Base-by-base conservation (phyloP, 768 basidiomycete genomes). In the Scleroderma bovista region DNA sequence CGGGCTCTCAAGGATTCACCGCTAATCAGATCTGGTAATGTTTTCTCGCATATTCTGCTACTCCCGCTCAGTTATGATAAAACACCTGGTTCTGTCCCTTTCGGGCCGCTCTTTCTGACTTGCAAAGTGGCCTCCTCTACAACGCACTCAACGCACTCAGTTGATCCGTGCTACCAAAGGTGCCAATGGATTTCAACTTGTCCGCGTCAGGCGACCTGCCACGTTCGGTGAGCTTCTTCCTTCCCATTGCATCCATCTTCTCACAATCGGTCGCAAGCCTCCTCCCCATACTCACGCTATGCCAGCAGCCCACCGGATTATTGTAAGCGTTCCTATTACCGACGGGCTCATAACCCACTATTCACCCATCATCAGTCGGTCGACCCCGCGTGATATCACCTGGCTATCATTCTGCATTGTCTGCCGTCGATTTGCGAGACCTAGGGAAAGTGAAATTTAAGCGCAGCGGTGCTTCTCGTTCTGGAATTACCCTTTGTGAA, bases 361-460 rank as follows among this genome's bases (percentile, higher is more conserved):
- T 62, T 7, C 62, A 58, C 19, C 50, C 68, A 11, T 23, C 66
- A 48, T 11, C 47, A 24, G 3, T 57, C 20, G 32, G 55, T 44
- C 54, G 69, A 19, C 57, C 50, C 16, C 63, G 64, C 48, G 57
- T 76, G 68, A 54, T 73, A 69, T 59, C 72, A 59, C 67, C 67
- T 32, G 46, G 75, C 44, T 67, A 73, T 26, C 48, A 64, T 12
- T 67, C 72, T 23, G 61, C 68, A 31, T 58, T 69, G 10, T 62
- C 68, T 2, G 69, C 68, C 55, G 32, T 59, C 29, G 74, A 80
- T 49, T n/a, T n/a, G n/a, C n/a, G n/a, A n/a, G n/a, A n/a, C n/a
- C n/a, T n/a, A n/a, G 29, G 75, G 34, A 70, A 78, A 48, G 71
- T 88, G 51, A 86, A 84, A 63, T 88, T 88, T 69, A 86, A 83